These are phyloP conservation scores for Globisporangium orthogonon DNA, from an alignment of 352 stramenopile species.

Conservation along the genomic window DNA sequence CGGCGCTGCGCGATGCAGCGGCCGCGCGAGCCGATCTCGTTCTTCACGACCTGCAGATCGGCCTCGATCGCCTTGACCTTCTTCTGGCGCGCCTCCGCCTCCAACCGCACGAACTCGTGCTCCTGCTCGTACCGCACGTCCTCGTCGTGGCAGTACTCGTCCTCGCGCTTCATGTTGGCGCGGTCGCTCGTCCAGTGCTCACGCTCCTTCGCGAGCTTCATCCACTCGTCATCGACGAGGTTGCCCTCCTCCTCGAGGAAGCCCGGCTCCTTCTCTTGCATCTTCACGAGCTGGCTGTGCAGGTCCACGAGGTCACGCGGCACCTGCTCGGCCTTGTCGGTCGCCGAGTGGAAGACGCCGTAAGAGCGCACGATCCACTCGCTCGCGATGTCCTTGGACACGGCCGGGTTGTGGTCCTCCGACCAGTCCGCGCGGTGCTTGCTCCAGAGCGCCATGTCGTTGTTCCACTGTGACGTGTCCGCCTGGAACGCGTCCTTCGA, in stretches of 20 bases:
- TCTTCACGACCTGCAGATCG: constrained; percentile 72
- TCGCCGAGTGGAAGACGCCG: constrained; percentile 65
- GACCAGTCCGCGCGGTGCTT: constrained; percentile 85
- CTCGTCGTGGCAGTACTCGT: constrained; percentile 83
- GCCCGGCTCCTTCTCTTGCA: constrained; percentile 73
- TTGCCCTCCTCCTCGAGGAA: constrained; percentile 81
- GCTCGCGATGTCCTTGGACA: constrained; percentile 86
- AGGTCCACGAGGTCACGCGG: constrained; percentile 68
- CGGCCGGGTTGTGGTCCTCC: constrained; percentile 79
- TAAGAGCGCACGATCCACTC: constrained; percentile 86
- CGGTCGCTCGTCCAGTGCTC: constrained; percentile 86
- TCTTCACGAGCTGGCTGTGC: constrained; percentile 74
- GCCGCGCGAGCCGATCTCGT: constrained; percentile 64
- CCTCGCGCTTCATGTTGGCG: constrained; percentile 87
- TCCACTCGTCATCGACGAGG: constrained; percentile 82
- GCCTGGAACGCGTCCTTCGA: constrained; percentile 86
- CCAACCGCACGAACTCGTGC: constrained; percentile 76
- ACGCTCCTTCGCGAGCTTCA: constrained; percentile 84
- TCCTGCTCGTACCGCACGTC: constrained; percentile 81
- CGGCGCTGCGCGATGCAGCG: constrained; percentile 72
- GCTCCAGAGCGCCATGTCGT: constrained; percentile 83
- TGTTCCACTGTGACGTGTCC: constrained; percentile 86
- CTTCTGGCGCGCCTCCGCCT: constrained; percentile 67
- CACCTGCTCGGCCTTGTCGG: constrained; percentile 36
- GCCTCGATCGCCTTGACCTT: constrained; percentile 81